These are phyloP conservation scores for Microsporum audouinii DNA, from an alignment of 2,329 filamentous ascomycete genomes.

Conservation along the genomic window DNA sequence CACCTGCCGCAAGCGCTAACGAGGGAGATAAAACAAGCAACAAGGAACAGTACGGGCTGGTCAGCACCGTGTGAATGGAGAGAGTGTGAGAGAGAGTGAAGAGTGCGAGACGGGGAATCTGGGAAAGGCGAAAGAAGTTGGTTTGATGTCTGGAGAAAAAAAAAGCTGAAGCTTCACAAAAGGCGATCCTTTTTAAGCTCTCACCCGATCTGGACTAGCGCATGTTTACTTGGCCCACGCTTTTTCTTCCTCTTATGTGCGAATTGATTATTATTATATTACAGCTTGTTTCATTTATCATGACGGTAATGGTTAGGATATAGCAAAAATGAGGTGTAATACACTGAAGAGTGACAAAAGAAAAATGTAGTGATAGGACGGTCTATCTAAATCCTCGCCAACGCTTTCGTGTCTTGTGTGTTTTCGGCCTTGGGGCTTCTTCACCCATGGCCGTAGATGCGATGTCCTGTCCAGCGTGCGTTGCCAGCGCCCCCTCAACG, in stretches of 20 bases:
- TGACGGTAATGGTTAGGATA: background rate
- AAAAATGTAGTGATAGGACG: background rate
- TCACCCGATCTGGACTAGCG: background rate
- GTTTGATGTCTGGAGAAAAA: background rate
- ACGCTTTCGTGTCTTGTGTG: constrained; percentile 23
- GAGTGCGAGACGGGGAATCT: background rate
- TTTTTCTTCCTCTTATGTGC: background rate
- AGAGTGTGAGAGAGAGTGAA: background rate
- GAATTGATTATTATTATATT: background rate
- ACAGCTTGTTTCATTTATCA: background rate
- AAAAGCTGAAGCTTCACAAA: constrained; percentile 3
- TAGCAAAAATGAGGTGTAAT: background rate
- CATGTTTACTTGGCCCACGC: background rate
- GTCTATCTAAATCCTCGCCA: constrained; percentile 22
- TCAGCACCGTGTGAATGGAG: background rate
- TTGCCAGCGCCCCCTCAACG: constrained; percentile 13
- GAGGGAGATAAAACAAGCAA: background rate
- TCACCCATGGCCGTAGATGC: background rate
- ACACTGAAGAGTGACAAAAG: background rate
- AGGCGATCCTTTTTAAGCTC: background rate
- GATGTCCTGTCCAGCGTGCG: background rate
- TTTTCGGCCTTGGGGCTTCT: constrained; percentile 15
- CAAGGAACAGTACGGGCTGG: background rate
- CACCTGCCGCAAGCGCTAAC: background rate
- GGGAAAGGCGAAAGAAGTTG: background rate